These are phyloP conservation scores for Gorgonomyces haynaldii DNA, from an alignment of 192 early-diverging fungal genomes.

Conservation along the genomic window DNA sequence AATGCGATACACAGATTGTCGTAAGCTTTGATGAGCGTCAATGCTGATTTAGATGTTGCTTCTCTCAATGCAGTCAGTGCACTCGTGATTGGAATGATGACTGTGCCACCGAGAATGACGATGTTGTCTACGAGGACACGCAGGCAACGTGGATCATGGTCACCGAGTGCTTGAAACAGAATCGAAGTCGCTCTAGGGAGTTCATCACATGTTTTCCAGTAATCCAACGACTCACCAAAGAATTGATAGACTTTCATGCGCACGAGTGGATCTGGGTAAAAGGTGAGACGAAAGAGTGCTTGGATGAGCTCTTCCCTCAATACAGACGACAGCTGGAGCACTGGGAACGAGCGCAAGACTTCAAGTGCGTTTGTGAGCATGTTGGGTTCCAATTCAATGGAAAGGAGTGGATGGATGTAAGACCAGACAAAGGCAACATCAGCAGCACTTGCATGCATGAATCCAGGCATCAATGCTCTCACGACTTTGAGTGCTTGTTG, in stretches of 20 bases:
- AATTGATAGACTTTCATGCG: constrained; percentile 34
- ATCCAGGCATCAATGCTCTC: constrained; percentile 23
- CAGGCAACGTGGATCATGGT: constrained; percentile 22
- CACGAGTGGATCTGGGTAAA: constrained; percentile 25
- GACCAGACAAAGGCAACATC: constrained; percentile 40
- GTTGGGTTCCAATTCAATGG: constrained; percentile 11
- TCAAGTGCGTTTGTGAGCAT: constrained; percentile 15
- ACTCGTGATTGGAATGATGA: constrained; percentile 11
- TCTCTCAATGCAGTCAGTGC: constrained; percentile 26
- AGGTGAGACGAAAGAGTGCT: constrained; percentile 27
- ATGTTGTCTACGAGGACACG: constrained; percentile 19
- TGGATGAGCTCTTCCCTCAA: constrained; percentile 33
- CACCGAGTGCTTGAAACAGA: constrained; percentile 32
- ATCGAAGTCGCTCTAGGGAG: constrained; percentile 24
- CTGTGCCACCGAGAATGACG: constrained; percentile 13
- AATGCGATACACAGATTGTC: constrained; percentile 37
- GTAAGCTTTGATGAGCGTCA: constrained; percentile 23
- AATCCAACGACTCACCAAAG: constrained; percentile 22
- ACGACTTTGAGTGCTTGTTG: constrained; percentile 27
- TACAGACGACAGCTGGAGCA: constrained; percentile 25
- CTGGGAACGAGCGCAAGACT: constrained; percentile 29
- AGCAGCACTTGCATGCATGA: constrained; percentile 16
- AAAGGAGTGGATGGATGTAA: constrained; percentile 30
- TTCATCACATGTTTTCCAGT: constrained; percentile 34
- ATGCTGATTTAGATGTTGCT: constrained; percentile 9